A percentile compares a stretch with the other conserved stretches of the same genome.
These are phyloP conservation scores for Paramyrothecium roridum DNA, from an alignment of 2,329 filamentous ascomycete species.

Conservation along the genomic window DNA sequence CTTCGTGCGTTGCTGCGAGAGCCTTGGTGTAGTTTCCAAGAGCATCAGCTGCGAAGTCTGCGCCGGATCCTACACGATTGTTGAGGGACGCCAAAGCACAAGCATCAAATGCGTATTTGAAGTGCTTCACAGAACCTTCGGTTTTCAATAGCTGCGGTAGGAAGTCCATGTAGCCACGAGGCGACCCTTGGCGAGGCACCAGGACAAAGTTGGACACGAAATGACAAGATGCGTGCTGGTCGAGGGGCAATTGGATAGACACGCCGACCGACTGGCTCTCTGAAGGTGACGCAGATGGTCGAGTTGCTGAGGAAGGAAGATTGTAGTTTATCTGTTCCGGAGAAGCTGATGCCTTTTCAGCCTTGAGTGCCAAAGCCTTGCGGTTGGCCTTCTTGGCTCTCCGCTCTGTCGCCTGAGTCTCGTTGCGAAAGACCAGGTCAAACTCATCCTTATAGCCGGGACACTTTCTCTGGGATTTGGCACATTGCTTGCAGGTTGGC, in stretches of 20 bases:
- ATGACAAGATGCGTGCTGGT: conserved; percentile 55
- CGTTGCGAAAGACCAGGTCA: conserved; percentile 69
- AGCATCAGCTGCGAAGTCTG: conserved; percentile 34
- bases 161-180: conserved; percentile 57
- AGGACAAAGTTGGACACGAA: conserved; percentile 61
- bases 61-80: conserved; percentile 39
- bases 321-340: conserved; percentile 6
- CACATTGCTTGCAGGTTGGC: conserved; percentile 63
- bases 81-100: conserved; percentile 56
- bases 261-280: conserved; percentile 19
- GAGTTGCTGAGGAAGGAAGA: conserved; percentile 9
- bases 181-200: conserved; percentile 45
- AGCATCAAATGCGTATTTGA: conserved; percentile 56
- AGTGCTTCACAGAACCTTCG: conserved; percentile 39
- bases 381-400: conserved; percentile 55
- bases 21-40: conserved; percentile 54
- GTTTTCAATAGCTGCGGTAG: conserved; percentile 52
- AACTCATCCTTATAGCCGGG: conserved; percentile 70
- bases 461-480: conserved; percentile 60
- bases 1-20: conserved; percentile 47
- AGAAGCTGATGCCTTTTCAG: conserved; percentile 17
- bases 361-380: conserved; percentile 38
- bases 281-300: conserved; percentile 12
- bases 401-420: conserved; percentile 65
- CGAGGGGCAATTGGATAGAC: conserved; percentile 43